Evolutionary conservation across 1,284 basidiomycete species (phyloP), one percentile per base, ranked within the genome.

Genomic region (Ceraceosorus guamensis): DNA sequence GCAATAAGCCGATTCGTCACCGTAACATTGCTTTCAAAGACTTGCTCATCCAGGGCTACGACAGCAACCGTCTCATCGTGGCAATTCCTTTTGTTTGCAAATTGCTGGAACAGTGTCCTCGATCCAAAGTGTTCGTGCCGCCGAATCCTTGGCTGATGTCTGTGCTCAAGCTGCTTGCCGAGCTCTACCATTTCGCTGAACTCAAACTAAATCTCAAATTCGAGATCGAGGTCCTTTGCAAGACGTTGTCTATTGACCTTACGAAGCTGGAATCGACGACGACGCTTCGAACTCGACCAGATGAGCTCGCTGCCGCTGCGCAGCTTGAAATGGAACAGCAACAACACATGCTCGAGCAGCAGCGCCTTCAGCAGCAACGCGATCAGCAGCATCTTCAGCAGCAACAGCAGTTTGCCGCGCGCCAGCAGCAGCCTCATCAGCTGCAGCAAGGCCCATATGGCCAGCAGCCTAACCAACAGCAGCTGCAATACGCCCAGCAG

Each of bases 81-180:
- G 91, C 92, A 7, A 96, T 99, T 62, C 92, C 95, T 0, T 99
- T 98, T 76, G 89, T 98, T 33, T 97, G 92, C 84, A 97, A 96
- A 78, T 87, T 93, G 4, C 83, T 99, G 54, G 89, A 92, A 74
- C 89, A 89, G 52, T 92, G 89, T 68, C 82, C 85, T 54, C 85
- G 86, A 72, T 96, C 91, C 46, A 85, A 82, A 61, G 89, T 98
- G 39, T 99, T 98, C 83, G 86, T 83, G 70, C 87, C 89, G 14
- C 95, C 95, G 31, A 99, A 98, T 77, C 95, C 95, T 1, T 99
- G 95, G 95, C 79, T 99, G 56, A 91, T 95, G 86, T 92, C 88
- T 0, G 88, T 98, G 60, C 81, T 98, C 65, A 85, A 87, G 62
- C 82, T 98, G 31, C 83, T 98, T 50, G 89, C 87, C 44, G 95